Evolutionary conservation across 768 basidiomycete species (phyloP).

Genomic region (Boletus insuetus): DNA sequence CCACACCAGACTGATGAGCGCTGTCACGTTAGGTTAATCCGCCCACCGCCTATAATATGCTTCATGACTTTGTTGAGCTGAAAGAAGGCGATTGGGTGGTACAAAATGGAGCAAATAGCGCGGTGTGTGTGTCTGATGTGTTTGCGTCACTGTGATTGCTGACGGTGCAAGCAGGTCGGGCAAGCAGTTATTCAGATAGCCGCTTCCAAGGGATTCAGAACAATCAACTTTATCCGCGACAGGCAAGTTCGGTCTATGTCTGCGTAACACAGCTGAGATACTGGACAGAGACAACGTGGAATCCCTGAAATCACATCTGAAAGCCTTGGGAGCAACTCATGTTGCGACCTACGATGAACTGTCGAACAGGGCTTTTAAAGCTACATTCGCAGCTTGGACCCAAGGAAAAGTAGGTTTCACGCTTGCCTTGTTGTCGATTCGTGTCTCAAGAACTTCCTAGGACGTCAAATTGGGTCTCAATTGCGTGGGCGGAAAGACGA

Average conservation of each 20-base stretch:
- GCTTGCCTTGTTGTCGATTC: conserved; percentile 7
- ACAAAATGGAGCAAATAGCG: conserved; percentile 85
- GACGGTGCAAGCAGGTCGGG: conserved; percentile 52
- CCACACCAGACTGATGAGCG: background rate
- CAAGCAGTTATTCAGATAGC: conserved; percentile 87
- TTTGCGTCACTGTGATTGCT: background rate
- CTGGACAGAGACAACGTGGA: conserved; percentile 49
- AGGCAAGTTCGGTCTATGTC: conserved; percentile 40
- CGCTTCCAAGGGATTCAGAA: conserved; percentile 63
- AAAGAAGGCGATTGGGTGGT: conserved; percentile 74
- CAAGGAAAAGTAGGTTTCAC: conserved; percentile 47
- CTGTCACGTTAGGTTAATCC: conserved; percentile 71
- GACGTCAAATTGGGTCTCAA: conserved; percentile 49
- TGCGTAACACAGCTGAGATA: background rate
- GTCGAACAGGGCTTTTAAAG: conserved; percentile 49
- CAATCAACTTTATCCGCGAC: conserved; percentile 78
- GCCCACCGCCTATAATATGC: conserved; percentile 80
- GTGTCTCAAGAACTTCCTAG: conserved; percentile 18
- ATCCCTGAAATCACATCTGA: conserved; percentile 48
- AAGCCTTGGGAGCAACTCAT: conserved; percentile 66
- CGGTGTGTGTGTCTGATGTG: conserved; percentile 44
- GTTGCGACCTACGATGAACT: conserved; percentile 80
- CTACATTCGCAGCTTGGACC: conserved; percentile 62
- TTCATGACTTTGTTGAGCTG: conserved; percentile 64
- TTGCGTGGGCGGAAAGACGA: conserved; percentile 65